Percentiles rank a stretch among this genome's conserved stretches.
phyloP scores from a whole-genome alignment of 768 basidiomycete genomes.

The Chlorophyllum brunneum region DNA sequence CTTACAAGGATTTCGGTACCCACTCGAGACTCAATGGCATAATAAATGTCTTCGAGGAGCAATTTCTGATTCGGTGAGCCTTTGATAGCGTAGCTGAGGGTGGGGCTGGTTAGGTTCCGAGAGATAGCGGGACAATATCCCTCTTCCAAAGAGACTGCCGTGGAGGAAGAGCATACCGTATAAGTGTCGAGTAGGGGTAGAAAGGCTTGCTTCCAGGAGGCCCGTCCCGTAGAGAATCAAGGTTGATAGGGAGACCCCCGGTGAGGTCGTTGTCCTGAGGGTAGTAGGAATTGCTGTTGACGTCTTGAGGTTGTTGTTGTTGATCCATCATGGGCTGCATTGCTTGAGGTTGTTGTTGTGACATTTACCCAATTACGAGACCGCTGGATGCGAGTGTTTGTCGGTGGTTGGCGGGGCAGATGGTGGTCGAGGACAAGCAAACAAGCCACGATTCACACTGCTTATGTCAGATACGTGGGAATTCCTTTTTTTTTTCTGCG shows the following conservation, averaged over 20 bases:
- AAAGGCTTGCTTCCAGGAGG: slow-evolving; percentile 89
- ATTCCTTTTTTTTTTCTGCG: slow-evolving; percentile 40
- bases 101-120: slow-evolving; percentile 14
- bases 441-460: slow-evolving; percentile 39
- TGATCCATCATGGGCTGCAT: slow-evolving; percentile 66
- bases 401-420: slow-evolving; percentile 36
- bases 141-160: not conserved
- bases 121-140: slow-evolving; percentile 2
- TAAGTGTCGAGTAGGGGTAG: slow-evolving; percentile 88
- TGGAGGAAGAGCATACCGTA: slow-evolving; percentile 53
- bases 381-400: slow-evolving; percentile 31
- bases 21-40: slow-evolving; percentile 86
- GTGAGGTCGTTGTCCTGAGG: slow-evolving; percentile 76
- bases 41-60: slow-evolving; percentile 86
- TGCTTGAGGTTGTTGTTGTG: slow-evolving; percentile 49
- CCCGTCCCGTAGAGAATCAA: slow-evolving; percentile 82
- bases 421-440: slow-evolving; percentile 44
- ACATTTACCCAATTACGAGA: slow-evolving; percentile 36
- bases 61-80: slow-evolving; percentile 86
- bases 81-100: slow-evolving; percentile 80
- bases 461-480: slow-evolving; percentile 61
- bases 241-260: slow-evolving; percentile 80
- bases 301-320: slow-evolving; percentile 34
- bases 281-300: slow-evolving; percentile 63
- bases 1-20: slow-evolving; percentile 26